Conservation (phyloP, 2,329 filamentous ascomycete genomes). For the Microdochium paspali region DNA sequence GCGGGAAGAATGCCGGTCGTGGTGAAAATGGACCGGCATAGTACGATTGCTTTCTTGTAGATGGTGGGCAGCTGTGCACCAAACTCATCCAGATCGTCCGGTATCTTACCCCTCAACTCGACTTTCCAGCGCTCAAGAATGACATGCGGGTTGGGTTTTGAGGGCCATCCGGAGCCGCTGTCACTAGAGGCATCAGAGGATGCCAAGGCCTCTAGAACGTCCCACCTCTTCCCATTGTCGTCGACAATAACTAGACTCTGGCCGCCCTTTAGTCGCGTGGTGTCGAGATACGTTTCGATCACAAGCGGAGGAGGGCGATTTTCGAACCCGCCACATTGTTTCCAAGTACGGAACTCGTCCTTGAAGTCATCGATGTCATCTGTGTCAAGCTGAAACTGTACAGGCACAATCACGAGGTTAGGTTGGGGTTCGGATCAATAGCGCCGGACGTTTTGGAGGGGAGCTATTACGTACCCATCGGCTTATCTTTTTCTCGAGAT, state of each 20-base stretch:
- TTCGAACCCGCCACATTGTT: slow-evolving; percentile 64
- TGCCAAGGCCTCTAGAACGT: slow-evolving; percentile 76
- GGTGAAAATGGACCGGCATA: slow-evolving; percentile 82
- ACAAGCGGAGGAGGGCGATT: slow-evolving; percentile 74
- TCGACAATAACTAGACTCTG: slow-evolving; percentile 84
- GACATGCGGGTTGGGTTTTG: slow-evolving; percentile 56
- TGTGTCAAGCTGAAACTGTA: slow-evolving; percentile 87
- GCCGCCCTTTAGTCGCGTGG: slow-evolving; percentile 66
- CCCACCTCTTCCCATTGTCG: slow-evolving; percentile 84
- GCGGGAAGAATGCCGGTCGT: slow-evolving; percentile 75
- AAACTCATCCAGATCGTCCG: slow-evolving; percentile 44
- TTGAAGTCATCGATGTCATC: slow-evolving; percentile 84
- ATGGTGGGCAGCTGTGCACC: slow-evolving; percentile 66
- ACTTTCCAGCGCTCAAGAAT: slow-evolving; percentile 87
- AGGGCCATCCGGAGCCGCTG: slow-evolving; percentile 28
- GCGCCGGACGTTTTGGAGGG: slow-evolving; percentile 3
- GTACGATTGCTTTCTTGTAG: slow-evolving; percentile 94
- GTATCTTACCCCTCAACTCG: slow-evolving; percentile 57
- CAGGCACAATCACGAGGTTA: background rate
- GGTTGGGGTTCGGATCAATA: slow-evolving; percentile 1
- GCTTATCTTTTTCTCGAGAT: slow-evolving; percentile 17
- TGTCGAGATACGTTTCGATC: slow-evolving; percentile 85
- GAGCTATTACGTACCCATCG: slow-evolving; percentile 17
- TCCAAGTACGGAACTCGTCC: slow-evolving; percentile 77
- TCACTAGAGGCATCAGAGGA: slow-evolving; percentile 46